Conservation (phyloP, 345 rosid species). For the Aethionema arabicum region DNA sequence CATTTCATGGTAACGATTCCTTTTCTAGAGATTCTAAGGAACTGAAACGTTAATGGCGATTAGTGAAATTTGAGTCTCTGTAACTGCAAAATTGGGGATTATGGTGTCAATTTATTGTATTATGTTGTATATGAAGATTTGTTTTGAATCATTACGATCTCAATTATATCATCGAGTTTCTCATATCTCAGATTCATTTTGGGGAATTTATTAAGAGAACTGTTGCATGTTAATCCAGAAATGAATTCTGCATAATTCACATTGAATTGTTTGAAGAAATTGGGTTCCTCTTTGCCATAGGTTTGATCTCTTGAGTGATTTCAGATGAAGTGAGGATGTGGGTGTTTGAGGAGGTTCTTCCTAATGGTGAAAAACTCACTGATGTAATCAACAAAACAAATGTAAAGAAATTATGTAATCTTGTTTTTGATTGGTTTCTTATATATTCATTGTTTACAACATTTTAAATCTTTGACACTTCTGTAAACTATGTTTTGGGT, state of each 20-base stretch:
- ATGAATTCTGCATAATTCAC: neutral
- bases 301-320: conserved; percentile 10
- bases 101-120: too few relatives aligned
- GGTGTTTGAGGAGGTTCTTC: conserved; percentile 90
- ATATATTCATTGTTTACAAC: neutral
- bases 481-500: neutral
- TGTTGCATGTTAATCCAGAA: neutral
- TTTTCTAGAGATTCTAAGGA: neutral
- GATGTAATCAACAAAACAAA: conserved; percentile 82
- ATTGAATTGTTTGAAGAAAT: neutral
- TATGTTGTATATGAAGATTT: too few relatives aligned
- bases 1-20: conserved; percentile 62
- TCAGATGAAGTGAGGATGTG: conserved; percentile 99
- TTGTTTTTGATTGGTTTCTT: neutral
- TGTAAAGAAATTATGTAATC: conserved; percentile 41
- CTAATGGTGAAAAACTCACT: conserved; percentile 86
- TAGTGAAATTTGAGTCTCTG: too few relatives aligned
- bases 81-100: too few relatives aligned
- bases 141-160: neutral
- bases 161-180: neutral
- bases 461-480: neutral
- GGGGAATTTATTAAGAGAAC: neutral
- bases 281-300: neutral
- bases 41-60: too few relatives aligned
- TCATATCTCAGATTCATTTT: neutral